Conservation (phyloP, 192 early-diverging fungal genomes). For the Coemansia sp. region DNA sequence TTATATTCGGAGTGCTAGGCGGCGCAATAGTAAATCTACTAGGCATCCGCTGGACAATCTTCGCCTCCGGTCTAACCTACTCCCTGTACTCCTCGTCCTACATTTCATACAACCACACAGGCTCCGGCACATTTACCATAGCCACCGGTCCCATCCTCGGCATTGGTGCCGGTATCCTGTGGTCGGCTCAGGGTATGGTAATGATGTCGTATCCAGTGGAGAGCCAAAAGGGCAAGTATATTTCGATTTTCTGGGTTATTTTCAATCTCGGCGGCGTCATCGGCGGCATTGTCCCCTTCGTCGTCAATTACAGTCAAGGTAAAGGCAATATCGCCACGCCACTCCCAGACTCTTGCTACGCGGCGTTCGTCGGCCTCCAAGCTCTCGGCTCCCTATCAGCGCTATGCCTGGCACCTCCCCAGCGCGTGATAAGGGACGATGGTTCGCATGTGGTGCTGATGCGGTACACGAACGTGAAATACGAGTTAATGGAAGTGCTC, state of each 20-base stretch:
- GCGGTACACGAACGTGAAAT: conserved; percentile 63
- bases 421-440: conserved; percentile 62
- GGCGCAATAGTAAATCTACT: conserved; percentile 75
- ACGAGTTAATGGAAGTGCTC: conserved; percentile 58
- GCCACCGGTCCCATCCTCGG: conserved; percentile 75
- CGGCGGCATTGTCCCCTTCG: conserved; percentile 66
- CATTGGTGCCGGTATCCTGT: conserved; percentile 71
- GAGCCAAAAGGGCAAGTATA: conserved; percentile 70
- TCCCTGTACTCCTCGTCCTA: conserved; percentile 70
- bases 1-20: conserved; percentile 68
- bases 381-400: conserved; percentile 63
- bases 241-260: conserved; percentile 80
- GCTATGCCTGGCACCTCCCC: conserved; percentile 59
- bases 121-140: conserved; percentile 61
- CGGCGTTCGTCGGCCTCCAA: conserved; percentile 72
- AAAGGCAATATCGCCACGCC: conserved; percentile 62
- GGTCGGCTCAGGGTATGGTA: conserved; percentile 71
- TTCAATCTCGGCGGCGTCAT: conserved; percentile 77
- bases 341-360: conserved; percentile 68
- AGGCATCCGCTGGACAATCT: conserved; percentile 63
- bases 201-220: conserved; percentile 80
- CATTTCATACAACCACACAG: conserved; percentile 60
- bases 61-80: conserved; percentile 63
- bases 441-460: conserved; percentile 65
- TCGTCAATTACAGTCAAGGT: conserved; percentile 59